phyloP scores from a whole-genome alignment of 371 early-diverging fungal genomes.

The Mucor velutinosus region DNA sequence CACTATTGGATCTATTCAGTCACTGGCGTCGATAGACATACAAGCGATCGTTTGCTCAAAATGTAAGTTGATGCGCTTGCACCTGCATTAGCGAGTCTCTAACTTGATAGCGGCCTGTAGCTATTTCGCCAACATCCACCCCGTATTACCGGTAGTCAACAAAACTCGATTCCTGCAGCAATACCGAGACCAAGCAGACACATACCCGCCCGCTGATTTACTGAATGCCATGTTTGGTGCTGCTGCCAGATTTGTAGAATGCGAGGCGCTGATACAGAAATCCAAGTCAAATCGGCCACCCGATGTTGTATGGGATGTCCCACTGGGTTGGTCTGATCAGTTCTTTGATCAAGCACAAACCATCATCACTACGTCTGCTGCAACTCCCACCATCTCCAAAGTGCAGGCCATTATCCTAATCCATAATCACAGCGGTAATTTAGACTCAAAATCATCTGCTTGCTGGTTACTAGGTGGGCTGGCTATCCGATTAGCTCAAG shows the following conservation, averaged over 20 bases:
- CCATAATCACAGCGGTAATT: conserved; percentile 44
- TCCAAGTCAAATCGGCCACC: conserved; percentile 22
- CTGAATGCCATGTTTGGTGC: conserved; percentile 56
- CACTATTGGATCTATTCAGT: conserved; percentile 42
- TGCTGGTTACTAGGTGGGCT: conserved; percentile 47
- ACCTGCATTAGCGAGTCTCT: not conserved
- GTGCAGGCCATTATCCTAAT: conserved; percentile 48
- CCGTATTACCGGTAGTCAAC: conserved; percentile 50
- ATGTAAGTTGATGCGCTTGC: conserved; percentile 26
- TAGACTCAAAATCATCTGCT: conserved; percentile 50
- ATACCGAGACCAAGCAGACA: conserved; percentile 42
- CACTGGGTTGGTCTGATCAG: conserved; percentile 47
- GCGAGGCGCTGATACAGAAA: conserved; percentile 29
- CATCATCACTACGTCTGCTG: conserved; percentile 25
- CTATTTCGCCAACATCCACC: conserved; percentile 51
- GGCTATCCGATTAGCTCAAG: conserved; percentile 43
- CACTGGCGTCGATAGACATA: conserved; percentile 41
- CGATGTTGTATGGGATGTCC: conserved; percentile 44
- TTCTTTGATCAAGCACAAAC: conserved; percentile 47
- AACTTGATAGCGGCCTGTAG: conserved; percentile 8
- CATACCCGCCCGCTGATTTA: conserved; percentile 41
- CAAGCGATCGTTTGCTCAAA: conserved; percentile 41
- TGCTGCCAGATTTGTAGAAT: conserved; percentile 49
- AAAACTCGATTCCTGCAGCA: conserved; percentile 44
- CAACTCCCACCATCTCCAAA: conserved; percentile 39